phyloP scores from a whole-genome alignment of 768 basidiomycete genomes.

The Hortiboletus campestris region DNA sequence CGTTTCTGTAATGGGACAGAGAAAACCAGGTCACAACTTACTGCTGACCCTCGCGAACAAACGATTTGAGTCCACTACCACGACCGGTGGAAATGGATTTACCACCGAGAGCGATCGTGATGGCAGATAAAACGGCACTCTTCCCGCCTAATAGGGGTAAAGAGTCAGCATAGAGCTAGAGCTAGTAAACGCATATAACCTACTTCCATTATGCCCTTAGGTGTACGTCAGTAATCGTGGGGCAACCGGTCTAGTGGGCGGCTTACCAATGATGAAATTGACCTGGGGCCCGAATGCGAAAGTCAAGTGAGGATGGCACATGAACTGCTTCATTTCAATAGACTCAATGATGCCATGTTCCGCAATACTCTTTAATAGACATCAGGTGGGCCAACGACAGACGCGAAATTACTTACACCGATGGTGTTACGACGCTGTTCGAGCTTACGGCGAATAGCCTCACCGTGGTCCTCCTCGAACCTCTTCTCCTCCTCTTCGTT shows the following conservation, averaged over 20 bases:
- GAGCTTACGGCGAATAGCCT: conserved; percentile 52
- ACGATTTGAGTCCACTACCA: conserved; percentile 77
- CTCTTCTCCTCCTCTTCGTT: conserved; percentile 60
- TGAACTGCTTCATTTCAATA: conserved; percentile 89
- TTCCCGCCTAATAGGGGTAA: conserved; percentile 68
- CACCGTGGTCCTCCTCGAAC: conserved; percentile 63
- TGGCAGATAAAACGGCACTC: conserved; percentile 89
- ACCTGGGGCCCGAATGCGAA: conserved; percentile 91
- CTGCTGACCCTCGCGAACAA: conserved; percentile 83
- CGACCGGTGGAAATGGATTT: conserved; percentile 92
- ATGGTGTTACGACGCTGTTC: conserved; percentile 42
- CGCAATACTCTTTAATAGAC: conserved; percentile 58
- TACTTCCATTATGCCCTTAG: conserved; percentile 89
- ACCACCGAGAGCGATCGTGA: conserved; percentile 91
- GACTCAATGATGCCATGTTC: conserved; percentile 86
- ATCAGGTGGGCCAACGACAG: conserved; percentile 6
- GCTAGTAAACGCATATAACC: conserved; percentile 31
- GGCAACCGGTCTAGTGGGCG: not conserved
- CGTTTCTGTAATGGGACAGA: conserved; percentile 36
- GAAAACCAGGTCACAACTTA: conserved; percentile 33
- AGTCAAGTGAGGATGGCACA: conserved; percentile 87
- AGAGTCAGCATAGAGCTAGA: not conserved
- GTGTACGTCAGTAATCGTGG: conserved; percentile 1
- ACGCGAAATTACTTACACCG: conserved; percentile 48
- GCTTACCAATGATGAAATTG: conserved; percentile 91